Base-by-base conservation (phyloP, 345 rosid genomes). In the Citrus maxima region DNA sequence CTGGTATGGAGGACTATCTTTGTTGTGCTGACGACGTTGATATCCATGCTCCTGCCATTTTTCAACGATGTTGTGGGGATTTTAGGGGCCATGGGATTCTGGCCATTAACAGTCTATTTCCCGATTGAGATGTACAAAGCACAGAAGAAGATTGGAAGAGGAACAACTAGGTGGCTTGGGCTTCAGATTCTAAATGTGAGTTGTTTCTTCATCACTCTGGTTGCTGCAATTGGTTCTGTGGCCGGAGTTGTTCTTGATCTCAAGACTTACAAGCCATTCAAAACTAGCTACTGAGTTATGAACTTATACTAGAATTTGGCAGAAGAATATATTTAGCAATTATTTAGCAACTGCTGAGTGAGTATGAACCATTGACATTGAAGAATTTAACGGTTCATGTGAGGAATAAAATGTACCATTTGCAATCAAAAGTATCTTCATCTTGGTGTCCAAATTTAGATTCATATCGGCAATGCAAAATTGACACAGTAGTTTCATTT, bases 31-130 rank as follows among this genome's bases (percentile, higher is more conserved):
- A 88, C 89, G 6, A 90, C 88, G 1, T 13, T 86, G 25, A 82
- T 88, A 51, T 87, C 90, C 65, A 90, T 87, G 92, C 92, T 87
- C 60, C 42, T 90, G 83, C 92, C 90, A 30, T 88, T 88, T 83
- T 88, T 90, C 84, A 86, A 82, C 25, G 89, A 88, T 28, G 87
- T 87, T 4, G 89, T 86, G 0, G 91, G 91, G 42, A 70, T 88
- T 35, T 85, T 90, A n/a, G 75, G 75, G 18, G 1, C 93, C 25
- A 75, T 86, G 78, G 90, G 91, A 66, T 88, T 90, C 84, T 87
- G 90, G 90, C 92, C 90, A 9, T 51, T 85, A 71, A 89, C 92
- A 1, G 88, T 89, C 9, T 88, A 80, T 74, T 88, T 85, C 81
- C 89, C 90, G 0, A 67, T 89, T 19, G 92, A 87, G 77, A 89